These are phyloP conservation scores for Calocybe gangraenosa DNA, from an alignment of 768 basidiomycete genomes.

Conservation along the genomic window DNA sequence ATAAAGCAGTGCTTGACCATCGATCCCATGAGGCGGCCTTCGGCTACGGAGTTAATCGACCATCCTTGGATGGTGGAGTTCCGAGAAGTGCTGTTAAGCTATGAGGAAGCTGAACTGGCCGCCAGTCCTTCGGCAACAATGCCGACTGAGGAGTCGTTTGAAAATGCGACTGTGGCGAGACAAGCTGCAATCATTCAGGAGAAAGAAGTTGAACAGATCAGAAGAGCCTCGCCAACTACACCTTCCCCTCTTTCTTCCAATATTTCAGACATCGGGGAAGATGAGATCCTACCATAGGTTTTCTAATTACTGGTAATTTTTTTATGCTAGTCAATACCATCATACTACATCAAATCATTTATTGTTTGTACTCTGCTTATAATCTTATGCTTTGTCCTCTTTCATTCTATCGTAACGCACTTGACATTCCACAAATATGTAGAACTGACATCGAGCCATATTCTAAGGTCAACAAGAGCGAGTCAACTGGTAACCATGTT, in stretches of 20 bases:
- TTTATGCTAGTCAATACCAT: too few relatives aligned
- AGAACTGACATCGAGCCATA: too few relatives aligned
- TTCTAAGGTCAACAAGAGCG: too few relatives aligned
- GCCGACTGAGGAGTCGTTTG: constrained; percentile 45
- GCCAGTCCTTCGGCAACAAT: constrained; percentile 42
- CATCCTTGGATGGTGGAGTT: constrained; percentile 91
- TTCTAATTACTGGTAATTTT: too few relatives aligned
- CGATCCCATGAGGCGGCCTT: constrained; percentile 79
- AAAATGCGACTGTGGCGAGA: constrained; percentile 47
- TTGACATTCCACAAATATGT: too few relatives aligned
- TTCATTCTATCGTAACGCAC: too few relatives aligned
- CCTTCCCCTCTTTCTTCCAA: constrained; percentile 33
- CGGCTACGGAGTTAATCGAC: constrained; percentile 77
- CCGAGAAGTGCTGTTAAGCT: constrained; percentile 63
- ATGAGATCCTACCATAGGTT: constrained; percentile 1
- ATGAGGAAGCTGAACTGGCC: constrained; percentile 60
- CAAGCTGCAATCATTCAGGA: constrained; percentile 55
- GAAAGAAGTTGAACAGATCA: constrained; percentile 56
- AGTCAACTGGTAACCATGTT: too few relatives aligned
- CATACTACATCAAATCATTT: neutral
- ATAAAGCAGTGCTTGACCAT: constrained; percentile 90
- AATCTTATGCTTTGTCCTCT: too few relatives aligned
- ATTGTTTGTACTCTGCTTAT: too few relatives aligned
- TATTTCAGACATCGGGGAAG: constrained; percentile 11
- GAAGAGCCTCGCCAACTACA: constrained; percentile 45